A percentile compares a stretch with the other conserved stretches of the same genome.
Conservation (phyloP, 805 yeast species). For the Yarrowia sp. region DNA sequence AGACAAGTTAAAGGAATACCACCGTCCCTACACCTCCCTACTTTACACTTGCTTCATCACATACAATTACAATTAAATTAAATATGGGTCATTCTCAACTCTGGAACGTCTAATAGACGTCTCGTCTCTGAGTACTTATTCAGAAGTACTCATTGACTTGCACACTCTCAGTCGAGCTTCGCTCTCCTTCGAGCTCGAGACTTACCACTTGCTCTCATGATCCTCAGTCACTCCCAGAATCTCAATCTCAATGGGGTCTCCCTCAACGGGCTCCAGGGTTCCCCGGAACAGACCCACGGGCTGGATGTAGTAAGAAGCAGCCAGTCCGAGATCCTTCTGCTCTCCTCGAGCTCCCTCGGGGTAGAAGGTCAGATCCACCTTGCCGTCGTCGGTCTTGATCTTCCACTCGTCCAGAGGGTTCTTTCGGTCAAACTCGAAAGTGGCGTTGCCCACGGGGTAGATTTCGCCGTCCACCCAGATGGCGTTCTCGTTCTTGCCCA, state of each 20-base stretch:
- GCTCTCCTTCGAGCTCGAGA: not conserved
- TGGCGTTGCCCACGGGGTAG: constrained; percentile 29
- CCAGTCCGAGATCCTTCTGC: constrained; percentile 27
- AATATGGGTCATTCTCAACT: constrained; percentile 1
- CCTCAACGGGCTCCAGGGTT: constrained; percentile 15
- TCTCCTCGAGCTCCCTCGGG: constrained; percentile 32
- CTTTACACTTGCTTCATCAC: not conserved
- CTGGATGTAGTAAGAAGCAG: constrained; percentile 5
- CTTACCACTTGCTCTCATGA: constrained; percentile 32
- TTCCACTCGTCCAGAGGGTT: constrained; percentile 27
- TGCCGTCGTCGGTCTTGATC: constrained; percentile 29
- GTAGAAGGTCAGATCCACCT: constrained; percentile 17
- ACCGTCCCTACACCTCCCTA: too few species aligned
- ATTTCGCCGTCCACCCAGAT: constrained; percentile 38
- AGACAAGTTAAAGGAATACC: too few species aligned
- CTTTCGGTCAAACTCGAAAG: constrained; percentile 23
- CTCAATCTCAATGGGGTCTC: constrained; percentile 32
- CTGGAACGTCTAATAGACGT: not conserved
- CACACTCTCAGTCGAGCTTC: not conserved
- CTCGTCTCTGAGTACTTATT: too few species aligned
- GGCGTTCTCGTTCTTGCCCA: constrained; percentile 38
- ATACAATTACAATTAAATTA: constrained; percentile 19
- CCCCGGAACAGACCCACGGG: constrained; percentile 33
- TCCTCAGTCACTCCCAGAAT: constrained; percentile 34
- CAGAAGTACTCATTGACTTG: too few species aligned